Percentiles rank a stretch among this genome's conserved stretches.
These are phyloP conservation scores for Oemleria cerasiformis DNA, from an alignment of 306 rosid genomes.

Conservation along the genomic window DNA sequence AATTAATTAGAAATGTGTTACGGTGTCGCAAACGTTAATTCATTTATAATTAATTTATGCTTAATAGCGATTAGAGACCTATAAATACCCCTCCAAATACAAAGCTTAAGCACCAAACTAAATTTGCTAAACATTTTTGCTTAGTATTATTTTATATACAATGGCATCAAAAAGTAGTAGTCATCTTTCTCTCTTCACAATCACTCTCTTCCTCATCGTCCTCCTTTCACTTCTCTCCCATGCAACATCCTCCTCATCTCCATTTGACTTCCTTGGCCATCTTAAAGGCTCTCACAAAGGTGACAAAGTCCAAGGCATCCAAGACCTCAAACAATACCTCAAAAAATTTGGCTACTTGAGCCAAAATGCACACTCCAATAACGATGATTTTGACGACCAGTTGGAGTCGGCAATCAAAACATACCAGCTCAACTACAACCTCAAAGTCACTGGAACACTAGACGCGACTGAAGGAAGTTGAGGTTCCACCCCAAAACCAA, in stretches of 20 bases:
- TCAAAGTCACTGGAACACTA: slow-evolving; percentile 25
- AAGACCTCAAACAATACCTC: slow-evolving; percentile 39
- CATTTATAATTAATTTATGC: too few species aligned
- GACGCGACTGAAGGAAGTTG: too few species aligned
- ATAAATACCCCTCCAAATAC: neutral
- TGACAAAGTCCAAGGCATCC: slow-evolving; percentile 32
- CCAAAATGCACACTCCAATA: neutral
- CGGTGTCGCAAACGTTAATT: neutral
- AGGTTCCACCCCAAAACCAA: too few species aligned
- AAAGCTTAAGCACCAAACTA: neutral
- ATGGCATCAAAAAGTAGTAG: slow-evolving; percentile 11
- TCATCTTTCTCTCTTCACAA: neutral
- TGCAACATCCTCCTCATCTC: slow-evolving; percentile 9
- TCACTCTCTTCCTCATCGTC: neutral
- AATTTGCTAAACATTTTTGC: neutral
- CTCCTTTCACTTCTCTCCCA: neutral
- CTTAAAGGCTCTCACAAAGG: slow-evolving; percentile 39
- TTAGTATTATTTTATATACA: neutral
- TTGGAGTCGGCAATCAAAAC: slow-evolving; percentile 37
- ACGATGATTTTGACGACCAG: slow-evolving; percentile 27
- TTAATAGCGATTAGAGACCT: neutral
- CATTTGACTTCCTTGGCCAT: slow-evolving; percentile 28
- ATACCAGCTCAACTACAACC: slow-evolving; percentile 34
- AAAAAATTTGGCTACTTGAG: slow-evolving; percentile 38
- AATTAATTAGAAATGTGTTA: too few species aligned